These are phyloP conservation scores for Sporothrix inflata DNA, from an alignment of 2,329 filamentous ascomycete species.

Conservation along the genomic window DNA sequence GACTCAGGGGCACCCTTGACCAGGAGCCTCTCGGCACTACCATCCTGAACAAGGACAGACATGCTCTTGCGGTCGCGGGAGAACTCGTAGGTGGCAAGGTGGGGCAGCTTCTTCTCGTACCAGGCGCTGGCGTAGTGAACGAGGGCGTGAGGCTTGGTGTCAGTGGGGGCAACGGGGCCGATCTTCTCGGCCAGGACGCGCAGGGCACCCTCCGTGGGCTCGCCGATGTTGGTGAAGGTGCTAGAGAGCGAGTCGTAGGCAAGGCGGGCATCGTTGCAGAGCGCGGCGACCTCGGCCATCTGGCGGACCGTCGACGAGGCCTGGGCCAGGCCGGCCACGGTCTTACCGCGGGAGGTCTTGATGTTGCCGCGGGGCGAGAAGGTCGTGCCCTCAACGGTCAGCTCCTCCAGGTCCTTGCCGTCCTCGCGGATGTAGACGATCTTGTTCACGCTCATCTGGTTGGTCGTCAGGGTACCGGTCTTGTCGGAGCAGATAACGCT, in stretches of 20 bases:
- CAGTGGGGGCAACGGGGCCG: constrained; percentile 71
- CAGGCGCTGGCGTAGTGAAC: constrained; percentile 81
- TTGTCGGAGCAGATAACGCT: constrained; percentile 99
- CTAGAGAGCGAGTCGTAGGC: constrained; percentile 77
- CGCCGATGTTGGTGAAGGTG: constrained; percentile 81
- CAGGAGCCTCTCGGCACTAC: constrained; percentile 72
- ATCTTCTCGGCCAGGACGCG: constrained; percentile 92
- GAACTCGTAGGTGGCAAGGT: constrained; percentile 91
- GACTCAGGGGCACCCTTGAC: constrained; percentile 97
- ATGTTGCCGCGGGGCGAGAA: constrained; percentile 84
- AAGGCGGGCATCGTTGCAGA: constrained; percentile 89
- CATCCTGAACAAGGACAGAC: constrained; percentile 85
- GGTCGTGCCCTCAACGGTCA: constrained; percentile 89
- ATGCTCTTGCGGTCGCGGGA: constrained; percentile 98
- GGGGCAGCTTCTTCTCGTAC: constrained; percentile 76
- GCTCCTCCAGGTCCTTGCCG: constrained; percentile 76
- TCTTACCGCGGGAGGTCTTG: constrained; percentile 64
- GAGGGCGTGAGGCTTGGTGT: constrained; percentile 60
- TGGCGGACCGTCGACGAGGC: constrained; percentile 78
- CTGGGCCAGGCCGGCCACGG: constrained; percentile 68
- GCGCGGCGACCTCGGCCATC: constrained; percentile 70
- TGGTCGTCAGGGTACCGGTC: constrained; percentile 96
- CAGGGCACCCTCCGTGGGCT: constrained; percentile 92
- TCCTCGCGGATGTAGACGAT: constrained; percentile 78
- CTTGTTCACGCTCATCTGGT: constrained; percentile 98